phyloP scores from a whole-genome alignment of 2,329 filamentous ascomycete genomes.

The Neonectria punicea region DNA sequence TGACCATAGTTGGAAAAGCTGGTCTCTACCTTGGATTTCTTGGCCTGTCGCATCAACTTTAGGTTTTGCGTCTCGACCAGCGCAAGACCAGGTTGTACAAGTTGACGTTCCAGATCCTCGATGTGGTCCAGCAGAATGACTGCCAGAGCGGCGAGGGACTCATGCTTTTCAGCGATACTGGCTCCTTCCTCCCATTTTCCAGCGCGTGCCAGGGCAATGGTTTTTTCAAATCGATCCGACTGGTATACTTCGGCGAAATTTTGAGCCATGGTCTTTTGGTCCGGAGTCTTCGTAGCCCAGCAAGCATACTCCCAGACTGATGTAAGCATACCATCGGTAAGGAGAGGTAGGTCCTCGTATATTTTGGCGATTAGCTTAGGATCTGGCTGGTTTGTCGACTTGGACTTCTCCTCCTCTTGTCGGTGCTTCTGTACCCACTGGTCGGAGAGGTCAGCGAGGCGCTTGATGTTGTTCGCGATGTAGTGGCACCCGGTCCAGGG shows the following conservation, averaged over 20 bases:
- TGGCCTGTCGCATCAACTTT: conserved; percentile 51
- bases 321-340: conserved; percentile 66
- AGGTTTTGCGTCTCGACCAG: conserved; percentile 44
- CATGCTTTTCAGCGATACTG: conserved; percentile 67
- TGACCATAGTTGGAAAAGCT: conserved; percentile 73
- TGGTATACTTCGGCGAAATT: conserved; percentile 61
- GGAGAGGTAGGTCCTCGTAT: conserved; percentile 58
- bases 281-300: conserved; percentile 59
- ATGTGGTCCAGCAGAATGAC: conserved; percentile 66
- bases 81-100: conserved; percentile 43
- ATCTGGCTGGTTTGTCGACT: conserved; percentile 50
- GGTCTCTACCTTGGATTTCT: conserved; percentile 59
- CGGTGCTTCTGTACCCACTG: conserved; percentile 64
- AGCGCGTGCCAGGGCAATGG: conserved; percentile 63
- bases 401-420: conserved; percentile 44
- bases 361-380: conserved; percentile 56
- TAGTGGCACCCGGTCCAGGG: conserved; percentile 85
- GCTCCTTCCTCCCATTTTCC: conserved; percentile 68
- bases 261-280: conserved; percentile 56
- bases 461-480: conserved; percentile 70
- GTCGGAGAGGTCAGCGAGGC: conserved; percentile 67
- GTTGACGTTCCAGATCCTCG: conserved; percentile 48
- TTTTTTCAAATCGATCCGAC: conserved; percentile 62
- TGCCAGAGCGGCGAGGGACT: conserved; percentile 65
- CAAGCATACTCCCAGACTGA: conserved; percentile 64